These are phyloP conservation scores for Naegleria lovaniensis DNA, from an alignment of 208 protist species.

Conservation along the genomic window DNA sequence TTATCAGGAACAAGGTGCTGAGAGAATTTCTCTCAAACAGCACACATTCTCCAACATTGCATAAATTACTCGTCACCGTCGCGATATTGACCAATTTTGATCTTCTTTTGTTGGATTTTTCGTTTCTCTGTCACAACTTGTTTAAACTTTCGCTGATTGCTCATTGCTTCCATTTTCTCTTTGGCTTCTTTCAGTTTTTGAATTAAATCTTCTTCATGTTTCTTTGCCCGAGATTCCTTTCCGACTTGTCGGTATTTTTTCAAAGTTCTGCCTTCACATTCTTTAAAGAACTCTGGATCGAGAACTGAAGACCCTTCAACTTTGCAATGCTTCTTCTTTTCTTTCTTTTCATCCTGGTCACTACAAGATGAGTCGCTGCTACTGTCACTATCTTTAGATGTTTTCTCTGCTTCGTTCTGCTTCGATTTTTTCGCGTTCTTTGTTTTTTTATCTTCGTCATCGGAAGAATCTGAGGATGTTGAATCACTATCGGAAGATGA, in stretches of 20 bases:
- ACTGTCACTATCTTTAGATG: background rate
- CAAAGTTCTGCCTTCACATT: conserved; percentile 14
- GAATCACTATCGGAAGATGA: background rate
- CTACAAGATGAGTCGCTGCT: background rate
- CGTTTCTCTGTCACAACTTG: background rate
- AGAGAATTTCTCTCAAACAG: background rate
- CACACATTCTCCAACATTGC: background rate
- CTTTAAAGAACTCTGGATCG: background rate
- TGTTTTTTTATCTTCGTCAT: background rate
- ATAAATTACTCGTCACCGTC: background rate
- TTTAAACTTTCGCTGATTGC: background rate
- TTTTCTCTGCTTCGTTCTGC: background rate
- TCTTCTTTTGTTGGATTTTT: background rate
- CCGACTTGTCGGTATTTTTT: background rate
- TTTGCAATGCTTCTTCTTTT: background rate
- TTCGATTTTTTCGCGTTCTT: background rate
- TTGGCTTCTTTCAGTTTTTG: conserved; percentile 6
- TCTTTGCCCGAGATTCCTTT: background rate
- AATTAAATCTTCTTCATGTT: background rate
- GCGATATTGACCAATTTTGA: background rate
- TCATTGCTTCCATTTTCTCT: background rate
- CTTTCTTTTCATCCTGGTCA: background rate
- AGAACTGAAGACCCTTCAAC: background rate
- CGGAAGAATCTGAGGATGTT: background rate
- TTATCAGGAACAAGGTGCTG: background rate